Percentiles rank a stretch among this genome's conserved stretches.
These are phyloP conservation scores for Cyberlindnera amylophila DNA, from an alignment of 805 yeast genomes.

Conservation along the genomic window DNA sequence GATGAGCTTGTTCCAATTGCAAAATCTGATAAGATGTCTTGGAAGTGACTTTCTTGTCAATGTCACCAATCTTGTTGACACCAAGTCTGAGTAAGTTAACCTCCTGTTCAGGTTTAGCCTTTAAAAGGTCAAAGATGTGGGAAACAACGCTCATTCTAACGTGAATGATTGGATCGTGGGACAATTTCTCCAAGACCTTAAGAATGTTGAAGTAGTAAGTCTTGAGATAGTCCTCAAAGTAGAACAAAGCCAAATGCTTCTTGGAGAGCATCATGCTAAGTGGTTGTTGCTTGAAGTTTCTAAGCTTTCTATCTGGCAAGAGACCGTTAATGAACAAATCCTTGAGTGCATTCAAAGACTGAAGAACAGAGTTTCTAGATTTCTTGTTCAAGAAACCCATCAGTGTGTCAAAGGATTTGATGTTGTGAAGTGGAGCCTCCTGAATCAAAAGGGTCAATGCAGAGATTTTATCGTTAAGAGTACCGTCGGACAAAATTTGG, in stretches of 20 bases:
- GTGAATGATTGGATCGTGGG: slow-evolving; percentile 89
- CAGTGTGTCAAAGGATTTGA: slow-evolving; percentile 77
- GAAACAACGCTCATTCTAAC: slow-evolving; percentile 75
- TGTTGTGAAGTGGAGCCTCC: slow-evolving; percentile 90
- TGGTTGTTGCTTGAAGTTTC: slow-evolving; percentile 72
- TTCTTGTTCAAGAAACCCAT: slow-evolving; percentile 81
- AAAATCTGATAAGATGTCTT: slow-evolving; percentile 79
- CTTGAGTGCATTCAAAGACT: slow-evolving; percentile 82
- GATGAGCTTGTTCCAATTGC: slow-evolving; percentile 84
- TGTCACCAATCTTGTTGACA: slow-evolving; percentile 91
- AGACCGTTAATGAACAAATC: slow-evolving; percentile 84
- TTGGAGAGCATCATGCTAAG: slow-evolving; percentile 42
- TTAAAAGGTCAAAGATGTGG: slow-evolving; percentile 75
- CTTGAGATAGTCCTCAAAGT: slow-evolving; percentile 88
- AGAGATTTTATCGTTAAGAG: slow-evolving; percentile 89
- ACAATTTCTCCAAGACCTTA: slow-evolving; percentile 68
- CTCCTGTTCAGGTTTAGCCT: slow-evolving; percentile 94
- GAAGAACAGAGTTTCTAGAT: slow-evolving; percentile 88
- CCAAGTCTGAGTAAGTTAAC: slow-evolving; percentile 84
- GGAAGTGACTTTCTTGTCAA: slow-evolving; percentile 85
- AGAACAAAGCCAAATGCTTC: slow-evolving; percentile 64
- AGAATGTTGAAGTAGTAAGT: slow-evolving; percentile 69
- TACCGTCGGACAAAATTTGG: slow-evolving; percentile 87
- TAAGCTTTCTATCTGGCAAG: slow-evolving; percentile 80
- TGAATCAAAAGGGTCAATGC: slow-evolving; percentile 90